A percentile compares a stretch with the other conserved stretches of the same genome.
phyloP scores from a whole-genome alignment of 129 eudicot species.

The Tanacetum coccineum region DNA sequence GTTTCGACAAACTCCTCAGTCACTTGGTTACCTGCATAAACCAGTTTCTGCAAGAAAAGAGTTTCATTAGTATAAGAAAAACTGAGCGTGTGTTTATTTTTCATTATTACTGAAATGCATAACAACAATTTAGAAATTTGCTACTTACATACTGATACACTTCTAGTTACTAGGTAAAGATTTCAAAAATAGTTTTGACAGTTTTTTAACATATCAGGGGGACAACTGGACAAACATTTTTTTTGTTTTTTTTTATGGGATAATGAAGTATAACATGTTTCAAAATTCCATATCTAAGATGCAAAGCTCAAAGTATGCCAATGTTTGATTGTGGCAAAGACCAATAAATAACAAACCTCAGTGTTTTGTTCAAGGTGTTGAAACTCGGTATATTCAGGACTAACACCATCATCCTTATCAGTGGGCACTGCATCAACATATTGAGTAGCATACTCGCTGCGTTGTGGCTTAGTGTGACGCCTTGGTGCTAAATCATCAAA shows the following conservation, averaged over 20 bases:
- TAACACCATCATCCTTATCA: constrained; percentile 25
- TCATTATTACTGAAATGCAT: too few relatives aligned
- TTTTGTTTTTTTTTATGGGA: too few relatives aligned
- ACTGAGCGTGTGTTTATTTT: too few relatives aligned
- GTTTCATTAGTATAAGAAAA: background rate
- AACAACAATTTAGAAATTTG: too few relatives aligned
- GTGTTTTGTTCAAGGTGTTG: constrained; percentile 69
- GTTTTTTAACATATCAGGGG: too few relatives aligned
- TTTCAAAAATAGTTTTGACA: too few relatives aligned
- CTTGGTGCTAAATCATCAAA: constrained; percentile 72
- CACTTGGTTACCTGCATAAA: constrained; percentile 40
- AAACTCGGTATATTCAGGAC: constrained; percentile 56
- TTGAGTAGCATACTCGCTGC: constrained; percentile 62
- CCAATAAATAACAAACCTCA: constrained; percentile 44
- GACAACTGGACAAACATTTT: too few relatives aligned
- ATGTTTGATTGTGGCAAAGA: background rate
- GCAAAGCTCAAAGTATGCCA: background rate
- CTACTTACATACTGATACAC: too few relatives aligned
- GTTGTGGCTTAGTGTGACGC: constrained; percentile 87
- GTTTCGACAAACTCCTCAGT: constrained; percentile 84
- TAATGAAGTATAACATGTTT: background rate
- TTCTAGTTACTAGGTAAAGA: too few relatives aligned
- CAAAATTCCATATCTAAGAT: background rate
- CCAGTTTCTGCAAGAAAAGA: constrained; percentile 56
- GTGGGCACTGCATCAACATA: constrained; percentile 41